Evolutionary conservation across 345 rosid genomes (phyloP).

Genomic region (Capsella bursapastoris): DNA sequence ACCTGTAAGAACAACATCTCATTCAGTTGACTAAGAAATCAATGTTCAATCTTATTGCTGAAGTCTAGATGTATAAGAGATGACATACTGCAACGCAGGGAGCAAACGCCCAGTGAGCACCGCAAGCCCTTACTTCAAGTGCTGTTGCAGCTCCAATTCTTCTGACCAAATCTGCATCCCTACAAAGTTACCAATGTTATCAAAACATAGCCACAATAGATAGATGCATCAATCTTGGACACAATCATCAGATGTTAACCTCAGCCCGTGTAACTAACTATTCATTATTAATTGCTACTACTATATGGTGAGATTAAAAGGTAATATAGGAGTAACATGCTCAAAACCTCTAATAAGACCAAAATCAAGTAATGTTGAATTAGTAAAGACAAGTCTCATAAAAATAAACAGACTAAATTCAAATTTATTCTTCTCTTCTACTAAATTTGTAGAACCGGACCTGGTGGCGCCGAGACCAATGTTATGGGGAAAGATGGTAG

Average conservation of each 20-base stretch:
- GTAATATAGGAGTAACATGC: background rate
- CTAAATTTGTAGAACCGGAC: constrained; percentile 40
- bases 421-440: background rate
- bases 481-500: constrained; percentile 89
- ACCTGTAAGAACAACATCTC: background rate
- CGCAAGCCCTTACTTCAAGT: constrained; percentile 84
- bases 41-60: background rate
- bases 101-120: constrained; percentile 81
- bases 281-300: background rate
- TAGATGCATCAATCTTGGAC: background rate
- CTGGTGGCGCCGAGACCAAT: constrained; percentile 87
- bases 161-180: constrained; percentile 72
- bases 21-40: background rate
- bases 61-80: background rate
- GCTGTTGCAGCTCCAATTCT: constrained; percentile 83
- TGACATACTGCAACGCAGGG: constrained; percentile 82
- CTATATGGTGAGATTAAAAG: background rate
- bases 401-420: background rate
- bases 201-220: background rate
- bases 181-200: constrained; percentile 20
- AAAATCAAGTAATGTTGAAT: background rate
- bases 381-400: constrained; percentile 2
- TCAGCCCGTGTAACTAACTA: background rate
- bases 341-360: background rate
- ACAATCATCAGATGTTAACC: background rate